Base-by-base conservation (phyloP, 139 green algal genomes). In the Tetradesmus lagerheimii region DNA sequence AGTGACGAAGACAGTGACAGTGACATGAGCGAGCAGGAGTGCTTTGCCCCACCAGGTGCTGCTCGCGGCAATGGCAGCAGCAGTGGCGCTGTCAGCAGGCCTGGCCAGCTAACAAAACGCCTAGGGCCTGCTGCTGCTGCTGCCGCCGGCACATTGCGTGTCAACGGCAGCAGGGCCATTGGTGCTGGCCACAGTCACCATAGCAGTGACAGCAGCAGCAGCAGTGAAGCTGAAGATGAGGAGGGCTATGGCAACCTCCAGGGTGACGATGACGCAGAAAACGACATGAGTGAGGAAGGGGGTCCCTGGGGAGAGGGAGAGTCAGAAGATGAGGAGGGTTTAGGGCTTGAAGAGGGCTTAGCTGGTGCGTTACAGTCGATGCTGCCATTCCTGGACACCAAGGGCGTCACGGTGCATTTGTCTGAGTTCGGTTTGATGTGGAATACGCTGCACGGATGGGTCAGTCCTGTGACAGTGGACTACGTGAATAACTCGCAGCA, bases 391-490 rank as follows among this genome's bases (percentile, higher is more conserved):
- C 35, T 89, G 38, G 85, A 88, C 64, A 88, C 83, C 11, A 29
- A 31, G 2, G 87, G 87, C 23, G 78, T 86, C 20, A 82, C 86
- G 35, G 87, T 86, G 31, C 74, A 77, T 20, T 62, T 90, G 5
- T 79, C 87, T 16, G 77, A 90, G 57, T 90, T 90, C 87, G 87
- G 87, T 8, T 29, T 80, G 39, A 29, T 90, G 12, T 90, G 87
- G 87, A 86, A 78, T 4, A 25, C 38, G 53, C 39, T 90, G 53
- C 78, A 86, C 35, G 31, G 37, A 34, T 74, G 78, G 71, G 80
- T 90, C 11, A 86, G 77, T 25, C 53, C 53, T 38, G 78, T 37
- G 2, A 87, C 87, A 3, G 20, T 78, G 6, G 87, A 35, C 6
- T 86, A 90, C 37, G 43, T 89, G 14, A 83, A 77, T 39, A 67